Evolutionary conservation across 2,329 filamentous ascomycete species (phyloP), one percentile per base, ranked within the genome.

Genomic region (Aspergillus amoenus): DNA sequence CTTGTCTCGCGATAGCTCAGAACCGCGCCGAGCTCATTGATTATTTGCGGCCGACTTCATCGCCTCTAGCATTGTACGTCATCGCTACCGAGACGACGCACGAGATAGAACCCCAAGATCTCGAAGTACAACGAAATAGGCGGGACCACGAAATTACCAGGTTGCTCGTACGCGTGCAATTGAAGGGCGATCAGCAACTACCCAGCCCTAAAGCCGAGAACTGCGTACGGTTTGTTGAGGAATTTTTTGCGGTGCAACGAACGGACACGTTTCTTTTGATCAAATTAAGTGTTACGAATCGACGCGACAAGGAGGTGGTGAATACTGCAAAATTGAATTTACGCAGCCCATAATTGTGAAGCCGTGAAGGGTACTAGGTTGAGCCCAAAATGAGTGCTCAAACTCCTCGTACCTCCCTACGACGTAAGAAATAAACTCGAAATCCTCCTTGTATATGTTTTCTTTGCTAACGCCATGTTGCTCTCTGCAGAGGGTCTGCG

Each of bases 401-500:
- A 43, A 68, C 66, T 39, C 64, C 64, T 34, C 66, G 69, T 30
- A 65, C 69, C n/a, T 69, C 67, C 37, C 50, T 68, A 32, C 63
- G 69, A 64, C 60, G 69, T 65, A 61, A 65, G 63, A 61, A 12
- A 37, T 55, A 13, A 11, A 27, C 47, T 32, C 47, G 37, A 13
- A 13, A 37, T 3, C 8, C 5, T 9, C n/a, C 13, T 4, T 40
- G 18, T 34, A 34, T 42, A 15, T 24, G 22, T 42, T 24, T 12
- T 9, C 21, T 12, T 39, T 39, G 22, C 30, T 47, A 15, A 32
- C 17, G 24, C 34, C 34, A 27, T 56, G 44, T 62, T 70, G 66
- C 60, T 44, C 37, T 43, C 22, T 32, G 50, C 54, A 75, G 73
- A 75, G 66, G 73, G 73, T 50, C 62, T 76, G 62, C 73, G 73